Percentiles rank a stretch among this genome's conserved stretches.
phyloP scores from a whole-genome alignment of 2,329 filamentous ascomycete species.

The Ambrosiella xylebori region DNA sequence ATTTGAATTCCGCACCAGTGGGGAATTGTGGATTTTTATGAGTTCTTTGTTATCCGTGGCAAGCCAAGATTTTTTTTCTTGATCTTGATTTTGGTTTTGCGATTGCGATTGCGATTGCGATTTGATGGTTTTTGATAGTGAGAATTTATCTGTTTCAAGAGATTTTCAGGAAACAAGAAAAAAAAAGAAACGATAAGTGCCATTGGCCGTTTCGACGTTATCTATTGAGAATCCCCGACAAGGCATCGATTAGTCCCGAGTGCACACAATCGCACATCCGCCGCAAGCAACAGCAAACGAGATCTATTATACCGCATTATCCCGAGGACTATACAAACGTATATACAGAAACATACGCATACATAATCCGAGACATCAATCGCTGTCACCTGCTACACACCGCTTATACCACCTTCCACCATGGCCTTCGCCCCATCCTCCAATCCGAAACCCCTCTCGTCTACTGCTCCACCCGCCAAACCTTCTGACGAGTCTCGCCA shows the following conservation, averaged over 20 bases:
- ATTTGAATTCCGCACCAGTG: no score
- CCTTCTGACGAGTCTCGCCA: background rate
- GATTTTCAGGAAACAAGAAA: no score
- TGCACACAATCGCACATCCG: no score
- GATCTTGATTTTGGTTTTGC: background rate
- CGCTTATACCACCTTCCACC: background rate
- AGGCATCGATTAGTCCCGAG: no score
- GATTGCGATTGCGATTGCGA: background rate
- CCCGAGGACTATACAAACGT: no score
- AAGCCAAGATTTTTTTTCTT: constrained; percentile 10
- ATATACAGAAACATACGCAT: background rate
- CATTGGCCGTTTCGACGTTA: no score
- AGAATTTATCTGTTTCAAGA: background rate
- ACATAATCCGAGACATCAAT: background rate
- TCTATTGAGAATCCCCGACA: no score
- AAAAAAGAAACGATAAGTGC: no score
- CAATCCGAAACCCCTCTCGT: background rate
- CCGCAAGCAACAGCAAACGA: no score
- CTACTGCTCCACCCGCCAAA: background rate
- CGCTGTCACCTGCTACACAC: background rate
- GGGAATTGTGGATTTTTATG: background rate
- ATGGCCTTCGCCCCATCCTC: background rate
- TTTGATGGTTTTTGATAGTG: background rate
- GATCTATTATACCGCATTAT: no score
- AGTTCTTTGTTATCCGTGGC: constrained; percentile 9